Percentiles rank a stretch among this genome's conserved stretches.
These are phyloP conservation scores for Beauveria sp. DNA, from an alignment of 2,329 filamentous ascomycete genomes.

Conservation along the genomic window DNA sequence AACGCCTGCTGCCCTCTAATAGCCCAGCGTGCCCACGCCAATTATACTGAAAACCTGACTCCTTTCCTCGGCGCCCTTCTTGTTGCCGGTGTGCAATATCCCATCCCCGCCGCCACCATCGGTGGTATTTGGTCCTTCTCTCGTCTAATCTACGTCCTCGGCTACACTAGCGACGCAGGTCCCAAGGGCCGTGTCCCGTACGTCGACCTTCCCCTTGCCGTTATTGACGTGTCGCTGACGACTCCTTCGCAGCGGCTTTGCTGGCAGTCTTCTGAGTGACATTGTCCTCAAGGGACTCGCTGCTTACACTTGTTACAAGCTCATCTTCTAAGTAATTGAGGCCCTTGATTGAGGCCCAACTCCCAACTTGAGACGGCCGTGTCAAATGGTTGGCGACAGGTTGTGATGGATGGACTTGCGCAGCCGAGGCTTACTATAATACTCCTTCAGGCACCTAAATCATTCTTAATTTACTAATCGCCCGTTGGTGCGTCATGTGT, in stretches of 20 bases:
- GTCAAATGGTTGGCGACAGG: neutral
- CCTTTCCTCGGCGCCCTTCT: slow-evolving; percentile 45
- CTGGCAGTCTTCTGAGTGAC: slow-evolving; percentile 28
- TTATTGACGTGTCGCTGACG: slow-evolving; percentile 8
- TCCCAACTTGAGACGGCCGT: neutral
- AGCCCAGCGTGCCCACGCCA: slow-evolving; percentile 11
- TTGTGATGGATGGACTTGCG: neutral
- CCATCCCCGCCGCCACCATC: slow-evolving; percentile 38
- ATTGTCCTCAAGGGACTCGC: slow-evolving; percentile 34
- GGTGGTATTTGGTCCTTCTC: slow-evolving; percentile 46
- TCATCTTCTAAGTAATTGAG: neutral
- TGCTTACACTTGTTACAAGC: slow-evolving; percentile 27
- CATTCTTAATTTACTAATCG: neutral
- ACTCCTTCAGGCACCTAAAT: neutral
- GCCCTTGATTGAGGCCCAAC: neutral
- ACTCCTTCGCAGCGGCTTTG: slow-evolving; percentile 28
- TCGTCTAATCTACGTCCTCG: slow-evolving; percentile 47
- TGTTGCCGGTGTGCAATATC: slow-evolving; percentile 49
- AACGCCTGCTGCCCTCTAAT: neutral
- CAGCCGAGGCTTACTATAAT: neutral
- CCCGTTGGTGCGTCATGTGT: neutral
- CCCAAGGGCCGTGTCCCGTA: slow-evolving; percentile 37
- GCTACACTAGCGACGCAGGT: slow-evolving; percentile 40
- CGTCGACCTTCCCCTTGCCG: slow-evolving; percentile 15
- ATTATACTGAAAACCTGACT: slow-evolving; percentile 48